Conservation (phyloP, 2,329 filamentous ascomycete species). For the Nigrospora oryzae region DNA sequence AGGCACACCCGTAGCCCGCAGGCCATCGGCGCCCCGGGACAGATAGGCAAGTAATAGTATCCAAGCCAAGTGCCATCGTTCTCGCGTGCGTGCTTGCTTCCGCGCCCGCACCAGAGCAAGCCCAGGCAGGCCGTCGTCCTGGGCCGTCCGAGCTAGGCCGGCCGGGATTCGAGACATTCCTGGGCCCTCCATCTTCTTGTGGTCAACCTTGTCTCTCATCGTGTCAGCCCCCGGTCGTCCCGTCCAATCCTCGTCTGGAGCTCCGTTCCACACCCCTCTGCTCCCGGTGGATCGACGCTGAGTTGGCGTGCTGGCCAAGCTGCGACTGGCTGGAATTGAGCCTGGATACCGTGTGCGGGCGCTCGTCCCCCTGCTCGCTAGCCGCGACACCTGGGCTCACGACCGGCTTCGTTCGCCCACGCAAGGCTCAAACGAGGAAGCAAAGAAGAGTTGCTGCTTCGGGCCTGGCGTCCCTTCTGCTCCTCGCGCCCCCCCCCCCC, state of each 20-base stretch:
- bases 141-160: too few species aligned
- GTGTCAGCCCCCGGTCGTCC: slow-evolving; percentile 20
- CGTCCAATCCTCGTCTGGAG: slow-evolving; percentile 18
- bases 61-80: neutral
- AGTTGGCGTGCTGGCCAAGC: slow-evolving; percentile 15
- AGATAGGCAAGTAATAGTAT: neutral
- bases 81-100: neutral
- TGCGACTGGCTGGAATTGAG: neutral
- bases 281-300: slow-evolving; percentile 17
- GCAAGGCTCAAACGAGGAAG: neutral
- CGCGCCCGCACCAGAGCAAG: neutral
- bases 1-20: too few species aligned
- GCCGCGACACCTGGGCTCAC: slow-evolving; percentile 2
- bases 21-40: neutral
- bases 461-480: slow-evolving; percentile 12
- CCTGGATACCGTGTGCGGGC: neutral
- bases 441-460: slow-evolving; percentile 1
- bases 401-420: neutral
- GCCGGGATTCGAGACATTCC: neutral
- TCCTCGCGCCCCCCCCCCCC: slow-evolving; percentile 1
- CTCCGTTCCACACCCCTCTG: slow-evolving; percentile 8
- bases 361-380: slow-evolving; percentile 10
- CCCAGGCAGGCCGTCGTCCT: too few species aligned
- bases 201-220: slow-evolving; percentile 12
- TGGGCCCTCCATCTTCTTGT: slow-evolving; percentile 1